A percentile compares a stretch with the other conserved stretches of the same genome.
These are phyloP conservation scores for Aspergillus egyptiacus DNA, from an alignment of 495 filamentous ascomycete species.

Conservation along the genomic window DNA sequence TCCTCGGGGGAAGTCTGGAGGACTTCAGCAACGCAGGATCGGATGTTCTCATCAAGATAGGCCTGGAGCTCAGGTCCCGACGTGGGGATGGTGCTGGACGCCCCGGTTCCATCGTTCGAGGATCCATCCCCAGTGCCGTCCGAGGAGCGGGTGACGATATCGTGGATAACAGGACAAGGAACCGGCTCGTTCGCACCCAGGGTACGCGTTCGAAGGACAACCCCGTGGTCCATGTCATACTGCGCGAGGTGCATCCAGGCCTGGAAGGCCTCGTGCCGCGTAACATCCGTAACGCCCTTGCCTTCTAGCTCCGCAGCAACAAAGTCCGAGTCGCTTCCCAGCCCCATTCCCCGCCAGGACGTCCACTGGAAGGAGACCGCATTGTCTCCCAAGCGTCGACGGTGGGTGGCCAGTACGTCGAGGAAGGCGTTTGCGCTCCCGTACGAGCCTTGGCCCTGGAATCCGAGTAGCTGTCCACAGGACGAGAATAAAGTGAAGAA, in stretches of 20 bases:
- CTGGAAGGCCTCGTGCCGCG: constrained; percentile 35
- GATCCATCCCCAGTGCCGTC: constrained; percentile 13
- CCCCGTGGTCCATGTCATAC: constrained; percentile 33
- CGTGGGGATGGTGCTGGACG: constrained; percentile 13
- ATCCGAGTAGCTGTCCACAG: constrained; percentile 31
- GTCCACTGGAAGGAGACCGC: constrained; percentile 40
- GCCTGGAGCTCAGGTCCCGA: constrained; percentile 21
- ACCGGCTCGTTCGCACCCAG: constrained; percentile 25
- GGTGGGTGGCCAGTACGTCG: constrained; percentile 30
- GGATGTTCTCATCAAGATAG: constrained; percentile 24
- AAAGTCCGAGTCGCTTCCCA: constrained; percentile 34
- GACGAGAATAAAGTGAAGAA: constrained; percentile 40
- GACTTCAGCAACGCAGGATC: constrained; percentile 22
- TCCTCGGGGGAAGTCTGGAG: constrained; percentile 26
- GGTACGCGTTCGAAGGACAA: constrained; percentile 24
- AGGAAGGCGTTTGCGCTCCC: constrained; percentile 33
- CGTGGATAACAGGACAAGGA: constrained; percentile 23
- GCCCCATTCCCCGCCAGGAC: constrained; percentile 39
- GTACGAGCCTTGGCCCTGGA: constrained; percentile 32
- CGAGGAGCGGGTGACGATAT: constrained; percentile 16
- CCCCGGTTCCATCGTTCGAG: too few relatives aligned
- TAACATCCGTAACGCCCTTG: constrained; percentile 41
- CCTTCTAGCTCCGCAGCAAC: constrained; percentile 35
- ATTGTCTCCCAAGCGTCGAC: constrained; percentile 31
- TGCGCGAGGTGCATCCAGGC: constrained; percentile 36